Conservation (phyloP, 306 rosid species). For the Rosa rugosa region DNA sequence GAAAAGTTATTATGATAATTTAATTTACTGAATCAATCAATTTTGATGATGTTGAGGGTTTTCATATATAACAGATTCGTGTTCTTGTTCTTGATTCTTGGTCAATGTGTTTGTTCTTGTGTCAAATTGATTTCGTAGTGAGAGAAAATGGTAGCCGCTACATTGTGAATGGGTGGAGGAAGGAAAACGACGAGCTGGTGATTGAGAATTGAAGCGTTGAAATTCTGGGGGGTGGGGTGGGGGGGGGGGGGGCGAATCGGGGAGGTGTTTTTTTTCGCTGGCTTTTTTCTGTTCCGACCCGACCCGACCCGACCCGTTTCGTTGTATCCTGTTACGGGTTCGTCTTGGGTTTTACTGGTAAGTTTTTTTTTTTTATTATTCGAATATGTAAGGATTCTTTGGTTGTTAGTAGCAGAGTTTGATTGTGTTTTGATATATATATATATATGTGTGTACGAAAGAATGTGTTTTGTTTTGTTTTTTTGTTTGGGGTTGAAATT, state of each 20-base stretch:
- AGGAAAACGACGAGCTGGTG: slow-evolving; percentile 15
- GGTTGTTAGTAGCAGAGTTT: slow-evolving; percentile 26
- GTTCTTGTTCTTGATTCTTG: neutral
- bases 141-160: neutral
- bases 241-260: neutral
- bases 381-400: neutral
- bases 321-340: neutral
- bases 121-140: neutral
- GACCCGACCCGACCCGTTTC: neutral
- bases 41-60: neutral
- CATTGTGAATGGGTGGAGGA: slow-evolving; percentile 13
- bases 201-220: neutral
- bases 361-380: neutral
- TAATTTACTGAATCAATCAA: no score
- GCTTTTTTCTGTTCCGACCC: neutral
- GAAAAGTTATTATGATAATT: no score
- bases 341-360: slow-evolving; percentile 21
- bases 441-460: neutral
- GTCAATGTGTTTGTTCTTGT: neutral
- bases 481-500: neutral
- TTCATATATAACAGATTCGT: neutral
- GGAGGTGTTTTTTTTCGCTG: neutral
- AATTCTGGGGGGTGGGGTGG: neutral
- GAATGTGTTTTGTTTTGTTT: slow-evolving; percentile 8
- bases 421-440: no score